A percentile compares a stretch with the other conserved stretches of the same genome.
These are phyloP conservation scores for Pistacia atlantica DNA, from an alignment of 345 rosid genomes.

Conservation along the genomic window DNA sequence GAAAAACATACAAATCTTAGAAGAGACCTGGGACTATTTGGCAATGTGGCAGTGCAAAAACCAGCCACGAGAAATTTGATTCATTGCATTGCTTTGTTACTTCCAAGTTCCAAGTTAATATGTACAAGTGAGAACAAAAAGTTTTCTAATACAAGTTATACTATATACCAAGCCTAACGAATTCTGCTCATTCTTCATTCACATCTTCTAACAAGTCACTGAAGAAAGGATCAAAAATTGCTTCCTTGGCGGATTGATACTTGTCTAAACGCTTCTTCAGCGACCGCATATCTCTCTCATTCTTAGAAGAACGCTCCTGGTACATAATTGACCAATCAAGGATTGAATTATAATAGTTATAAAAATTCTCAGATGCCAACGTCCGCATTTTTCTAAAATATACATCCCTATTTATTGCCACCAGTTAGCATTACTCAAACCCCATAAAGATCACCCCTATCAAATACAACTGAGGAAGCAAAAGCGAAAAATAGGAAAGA, in stretches of 20 bases:
- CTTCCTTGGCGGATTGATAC: slow-evolving; percentile 78
- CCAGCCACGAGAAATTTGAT: not conserved
- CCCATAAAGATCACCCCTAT: too few relatives aligned
- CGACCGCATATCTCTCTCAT: slow-evolving; percentile 78
- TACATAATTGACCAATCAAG: not conserved
- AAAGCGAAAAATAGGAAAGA: not conserved
- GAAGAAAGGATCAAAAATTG: slow-evolving; percentile 75
- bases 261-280: slow-evolving; percentile 78
- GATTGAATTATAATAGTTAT: not conserved
- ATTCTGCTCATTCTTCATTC: not conserved
- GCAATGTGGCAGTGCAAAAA: not conserved
- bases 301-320: slow-evolving; percentile 69
- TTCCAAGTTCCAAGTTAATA: not conserved
- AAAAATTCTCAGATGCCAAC: too few relatives aligned
- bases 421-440: too few relatives aligned
- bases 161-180: not conserved
- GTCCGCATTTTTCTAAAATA: too few relatives aligned
- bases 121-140: slow-evolving; percentile 6
- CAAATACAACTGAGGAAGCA: not conserved
- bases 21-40: too few relatives aligned
- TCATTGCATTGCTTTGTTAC: not conserved
- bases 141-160: not conserved
- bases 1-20: not conserved
- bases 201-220: slow-evolving; percentile 46
- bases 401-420: too few relatives aligned